Base-by-base conservation (phyloP, 768 basidiomycete genomes). In the Xerocomus brunneocitrinus region DNA sequence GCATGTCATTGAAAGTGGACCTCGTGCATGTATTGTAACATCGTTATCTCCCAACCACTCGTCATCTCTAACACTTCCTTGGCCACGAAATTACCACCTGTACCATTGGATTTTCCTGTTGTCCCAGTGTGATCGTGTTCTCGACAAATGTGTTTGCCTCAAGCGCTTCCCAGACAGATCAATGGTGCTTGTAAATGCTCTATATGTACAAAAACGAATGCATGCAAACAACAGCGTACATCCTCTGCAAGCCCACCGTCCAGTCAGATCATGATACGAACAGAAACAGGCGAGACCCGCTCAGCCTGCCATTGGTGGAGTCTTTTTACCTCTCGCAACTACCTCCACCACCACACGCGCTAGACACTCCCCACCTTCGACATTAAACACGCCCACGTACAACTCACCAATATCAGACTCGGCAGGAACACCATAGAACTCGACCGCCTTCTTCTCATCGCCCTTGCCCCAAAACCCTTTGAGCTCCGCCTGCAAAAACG, bases 291-390 rank as follows among this genome's bases (percentile, higher is more conserved):
- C 49, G 54, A 62, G 64, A 50, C 62, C 62, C 49, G 58, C 65
- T 71, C 67, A 69, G 30, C 53, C 60, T 42, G 60, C 49, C 58
- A 54, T 54, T 24, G 67, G 63, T 27, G 58, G 55, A 0, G 58
- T 58, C 43, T 62, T 62, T 50, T 67, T 69, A 31, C 65, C 68
- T 56, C 65, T 63, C 60, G 62, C 68, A 42, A 74, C 77, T 53
- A 87, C 79, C 59, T 85, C 83, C n/a, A 84, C 72, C 24, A 79
- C 67, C 38, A 82, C 76, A 51, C 74, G 74, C 48, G 76, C 80
- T 22, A 85, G 67, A 62, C 83, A 85, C 43, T 73, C 69, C 3
- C 74, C 78, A 46, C 75, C 76, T 50, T 76, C 75, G 16, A 64
- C 68, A 35, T 74, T 74, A 61, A 80, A 86, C 27, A 87, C 73